Conservation (phyloP, 305 asterid genomes). For the Fraxinus latifolia region DNA sequence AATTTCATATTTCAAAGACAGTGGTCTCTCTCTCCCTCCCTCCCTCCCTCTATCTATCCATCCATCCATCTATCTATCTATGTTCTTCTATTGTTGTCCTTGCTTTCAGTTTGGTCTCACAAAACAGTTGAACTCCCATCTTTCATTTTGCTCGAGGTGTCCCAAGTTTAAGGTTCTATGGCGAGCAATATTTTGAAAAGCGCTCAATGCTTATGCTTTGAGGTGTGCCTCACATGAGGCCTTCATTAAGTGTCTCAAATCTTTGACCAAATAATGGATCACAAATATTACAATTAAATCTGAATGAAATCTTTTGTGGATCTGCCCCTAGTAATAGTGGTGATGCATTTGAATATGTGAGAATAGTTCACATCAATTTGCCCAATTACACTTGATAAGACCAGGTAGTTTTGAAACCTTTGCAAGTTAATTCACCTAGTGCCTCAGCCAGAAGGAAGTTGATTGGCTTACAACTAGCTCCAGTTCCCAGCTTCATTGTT, state of each 20-base stretch:
- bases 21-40: neutral
- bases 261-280: neutral
- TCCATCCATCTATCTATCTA: too few relatives aligned
- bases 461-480: slow-evolving; percentile 4
- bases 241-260: neutral
- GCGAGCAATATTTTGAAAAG: neutral
- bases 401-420: neutral
- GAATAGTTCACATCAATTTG: neutral
- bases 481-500: neutral
- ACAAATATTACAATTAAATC: neutral
- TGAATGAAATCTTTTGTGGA: neutral
- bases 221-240: neutral
- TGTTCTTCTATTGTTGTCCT: neutral
- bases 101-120: neutral
- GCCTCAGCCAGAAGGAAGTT: neutral
- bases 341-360: neutral
- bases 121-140: neutral
- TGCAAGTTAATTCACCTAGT: neutral
- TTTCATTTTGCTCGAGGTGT: neutral
- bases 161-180: neutral
- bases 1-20: neutral
- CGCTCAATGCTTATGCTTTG: neutral
- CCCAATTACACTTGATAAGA: neutral
- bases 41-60: neutral
- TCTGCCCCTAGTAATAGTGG: neutral